These are phyloP conservation scores for Lasiosphaeria hispida DNA, from an alignment of 495 filamentous ascomycete species.

Conservation along the genomic window DNA sequence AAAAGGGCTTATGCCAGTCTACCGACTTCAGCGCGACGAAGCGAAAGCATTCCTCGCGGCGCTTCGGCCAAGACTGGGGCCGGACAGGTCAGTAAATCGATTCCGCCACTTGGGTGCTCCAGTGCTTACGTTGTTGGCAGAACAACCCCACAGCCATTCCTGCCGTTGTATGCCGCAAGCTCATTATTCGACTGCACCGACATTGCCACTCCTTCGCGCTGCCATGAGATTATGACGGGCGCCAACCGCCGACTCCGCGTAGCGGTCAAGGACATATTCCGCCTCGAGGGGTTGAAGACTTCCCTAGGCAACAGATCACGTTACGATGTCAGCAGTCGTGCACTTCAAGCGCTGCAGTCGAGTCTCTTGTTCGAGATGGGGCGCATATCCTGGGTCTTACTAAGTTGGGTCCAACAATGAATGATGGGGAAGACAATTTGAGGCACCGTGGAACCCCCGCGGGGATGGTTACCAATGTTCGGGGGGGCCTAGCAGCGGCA, in stretches of 20 bases:
- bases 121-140: no score
- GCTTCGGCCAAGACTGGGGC: no score
- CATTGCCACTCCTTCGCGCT: slow-evolving; percentile 8
- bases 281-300: slow-evolving; percentile 8
- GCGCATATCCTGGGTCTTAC: slow-evolving; percentile 17
- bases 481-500: slow-evolving; percentile 40
- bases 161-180: no score
- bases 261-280: slow-evolving; percentile 13
- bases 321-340: slow-evolving; percentile 4
- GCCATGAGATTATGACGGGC: not conserved
- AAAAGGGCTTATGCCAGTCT: no score
- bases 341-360: not conserved
- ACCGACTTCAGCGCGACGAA: no score
- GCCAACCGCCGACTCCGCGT: slow-evolving; percentile 4
- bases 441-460: slow-evolving; percentile 47
- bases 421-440: slow-evolving; percentile 24
- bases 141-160: no score
- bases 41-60: no score
- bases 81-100: no score
- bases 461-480: slow-evolving; percentile 52
- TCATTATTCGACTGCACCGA: not conserved
- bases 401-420: slow-evolving; percentile 13
- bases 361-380: slow-evolving; percentile 1
- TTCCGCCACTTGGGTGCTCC: no score
- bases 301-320: slow-evolving; percentile 12